Evolutionary conservation across 2,329 filamentous ascomycete species (phyloP), one percentile per base, ranked within the genome.

Genomic region (Ophiostoma pallidulum): DNA sequence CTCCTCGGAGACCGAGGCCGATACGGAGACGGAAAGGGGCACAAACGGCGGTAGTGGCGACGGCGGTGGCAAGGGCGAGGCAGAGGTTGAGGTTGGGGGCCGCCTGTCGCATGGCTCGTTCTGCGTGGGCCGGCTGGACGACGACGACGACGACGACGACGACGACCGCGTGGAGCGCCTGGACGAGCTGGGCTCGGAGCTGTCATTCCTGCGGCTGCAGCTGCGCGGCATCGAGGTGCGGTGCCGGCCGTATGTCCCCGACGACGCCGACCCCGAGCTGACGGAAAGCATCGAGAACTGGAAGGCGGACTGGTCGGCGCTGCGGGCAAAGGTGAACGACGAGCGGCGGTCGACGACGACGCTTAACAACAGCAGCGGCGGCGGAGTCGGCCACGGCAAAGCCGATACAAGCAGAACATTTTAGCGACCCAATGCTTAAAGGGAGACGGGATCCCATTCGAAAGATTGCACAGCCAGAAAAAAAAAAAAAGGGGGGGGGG

Each of bases 151-250:
- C 10, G 22, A 42, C 40, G 19, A 31, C 14, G 38, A 22, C 12
- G 41, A 33, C 10, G 32, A 14, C 24, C 13, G 24, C 2, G 51
- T 50, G 58, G 66, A 73, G 32, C 74, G 80, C 54, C 67, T 75
- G 20, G 66, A 72, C 41, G 69, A 74, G 55, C 73, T 74, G 57
- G 75, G 80, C 52, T 73, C 77, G 35, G 78, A 82, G 58, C 68
- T 83, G 24, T 70, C 74, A 38, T 77, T 77, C 58, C 69, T 80
- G 36, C 74, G 77, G 49, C 75, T 85, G 51, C 74, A 77, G 58
- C 68, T 81, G 52, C 77, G 79, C 54, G 77, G 74, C 19, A 72
- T 82, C 54, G 77, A 82, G 64, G 72, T 79, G 16, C 75, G 78
- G 54, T 72, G 73, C 58, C 66, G 66, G 31, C 60, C 62, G 52